These are phyloP conservation scores for Pseudogymnoascus sp. DNA, from an alignment of 2,329 filamentous ascomycete species.

Conservation along the genomic window DNA sequence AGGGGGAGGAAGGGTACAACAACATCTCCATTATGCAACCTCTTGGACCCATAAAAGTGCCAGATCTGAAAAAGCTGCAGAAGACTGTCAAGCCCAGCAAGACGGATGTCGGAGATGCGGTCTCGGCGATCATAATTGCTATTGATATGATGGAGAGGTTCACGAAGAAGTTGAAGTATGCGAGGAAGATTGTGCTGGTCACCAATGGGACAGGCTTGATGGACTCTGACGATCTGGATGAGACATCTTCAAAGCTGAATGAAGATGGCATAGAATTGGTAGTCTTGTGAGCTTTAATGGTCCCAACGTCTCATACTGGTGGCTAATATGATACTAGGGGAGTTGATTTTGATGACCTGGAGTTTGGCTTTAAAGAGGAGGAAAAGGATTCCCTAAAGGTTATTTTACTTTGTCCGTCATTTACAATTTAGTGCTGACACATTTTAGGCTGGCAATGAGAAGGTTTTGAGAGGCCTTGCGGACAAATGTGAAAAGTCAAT, in stretches of 20 bases:
- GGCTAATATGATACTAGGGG: slow-evolving; percentile 47
- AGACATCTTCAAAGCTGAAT: slow-evolving; percentile 68
- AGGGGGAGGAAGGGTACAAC: slow-evolving; percentile 65
- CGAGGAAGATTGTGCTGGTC: slow-evolving; percentile 71
- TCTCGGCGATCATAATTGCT: slow-evolving; percentile 81
- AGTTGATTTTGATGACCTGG: slow-evolving; percentile 85
- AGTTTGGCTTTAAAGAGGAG: slow-evolving; percentile 89
- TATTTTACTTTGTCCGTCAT: slow-evolving; percentile 1
- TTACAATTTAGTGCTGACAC: slow-evolving; percentile 17
- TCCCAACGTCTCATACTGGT: background rate
- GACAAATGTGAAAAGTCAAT: slow-evolving; percentile 60
- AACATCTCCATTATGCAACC: slow-evolving; percentile 76
- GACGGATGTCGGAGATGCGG: slow-evolving; percentile 67
- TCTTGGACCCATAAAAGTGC: slow-evolving; percentile 53
- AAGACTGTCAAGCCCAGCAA: slow-evolving; percentile 57
- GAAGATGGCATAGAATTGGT: slow-evolving; percentile 69
- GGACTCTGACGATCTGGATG: slow-evolving; percentile 61
- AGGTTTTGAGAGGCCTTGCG: slow-evolving; percentile 54
- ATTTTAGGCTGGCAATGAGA: slow-evolving; percentile 61
- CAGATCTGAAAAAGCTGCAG: slow-evolving; percentile 59
- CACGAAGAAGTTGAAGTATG: slow-evolving; percentile 77
- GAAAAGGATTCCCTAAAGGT: slow-evolving; percentile 69
- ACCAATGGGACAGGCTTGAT: slow-evolving; percentile 73
- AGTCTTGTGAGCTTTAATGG: slow-evolving; percentile 55
- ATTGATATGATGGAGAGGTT: slow-evolving; percentile 75